Evolutionary conservation across 2,329 filamentous ascomycete genomes (phyloP), one percentile per base, ranked within the genome.

Genomic region (Neoscytalidium dimidiatum): DNA sequence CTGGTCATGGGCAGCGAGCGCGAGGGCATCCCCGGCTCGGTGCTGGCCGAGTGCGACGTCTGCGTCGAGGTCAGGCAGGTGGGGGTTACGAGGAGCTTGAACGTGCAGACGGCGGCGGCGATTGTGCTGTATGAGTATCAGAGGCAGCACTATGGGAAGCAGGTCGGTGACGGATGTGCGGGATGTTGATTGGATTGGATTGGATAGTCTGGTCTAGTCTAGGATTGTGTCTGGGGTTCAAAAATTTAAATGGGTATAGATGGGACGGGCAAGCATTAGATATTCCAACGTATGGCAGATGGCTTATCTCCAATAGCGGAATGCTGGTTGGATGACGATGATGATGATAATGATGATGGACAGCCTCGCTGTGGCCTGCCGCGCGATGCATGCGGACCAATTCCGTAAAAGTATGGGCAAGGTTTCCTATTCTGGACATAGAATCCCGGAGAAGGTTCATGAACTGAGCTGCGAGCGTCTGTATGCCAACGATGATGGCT

Each of bases 31-130:
- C 80, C 81, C 6, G 79, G 77, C 0, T 72, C 79, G 48, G 77
- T 85, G 26, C 67, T 85, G 56, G 75, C 75, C 0, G 81, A 83
- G 65, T 77, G 83, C 58, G 83, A 84, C 75, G 67, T 82, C 28
- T 81, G 84, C 66, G 81, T 85, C 4, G 83, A 85, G 72, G 83
- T 85, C 53, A 75, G 76, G 57, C 84, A 85, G 67, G 75, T 78
- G 56, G 83, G 83, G 0, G 77, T 84, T 6, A 85, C 83, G 33
- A 77, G 83, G 68, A 84, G 82, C 70, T 73, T 85, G 74, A 85
- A 85, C 72, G 83, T 85, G 66, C 83, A 85, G 74, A 85, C 83
- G 26, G 83, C 83, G 13, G 82, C 81, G 14, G 82, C 78, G 0
- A 80, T 84, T 64, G 82, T 83, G 49, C 69, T 84, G 41, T 84